Base-by-base conservation (phyloP, 345 rosid species). In the Gossypium arboreum region DNA sequence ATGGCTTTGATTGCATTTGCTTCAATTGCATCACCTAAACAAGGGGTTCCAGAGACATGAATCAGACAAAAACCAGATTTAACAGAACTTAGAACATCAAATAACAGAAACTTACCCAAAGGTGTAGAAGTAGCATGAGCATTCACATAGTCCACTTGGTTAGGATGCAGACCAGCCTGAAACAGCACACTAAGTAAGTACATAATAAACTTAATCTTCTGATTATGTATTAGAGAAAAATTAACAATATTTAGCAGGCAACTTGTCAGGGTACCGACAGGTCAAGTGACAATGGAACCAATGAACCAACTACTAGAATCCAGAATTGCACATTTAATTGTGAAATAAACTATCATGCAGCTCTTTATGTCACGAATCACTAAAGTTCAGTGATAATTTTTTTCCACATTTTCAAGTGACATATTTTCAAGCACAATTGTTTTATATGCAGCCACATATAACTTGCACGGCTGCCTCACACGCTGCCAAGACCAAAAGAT, bases 61-160 rank as follows among this genome's bases (percentile, higher is more conserved):
- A 61, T 4, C 58, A 62, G 39, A 63, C 34, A 34, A 57, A 71
- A 5, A 55, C 18, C 66, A 75, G 57, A 67, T 12, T 39, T 9
- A 45, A 59, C 54, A 24, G 12, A 27, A 76, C 27, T 18, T 13
- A 22, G 58, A 62, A 18, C 39, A 64, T 63, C 7, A 48, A 70
- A 79, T 55, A 72, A 57, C 68, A 77, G 72, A 18, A 80, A 71
- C 25, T 61, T 86, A 94, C 98, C 98, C 73, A 94, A 75, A 65
- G 92, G 91, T 18, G 99, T 95, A 25, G 98, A 95, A 45, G 97
- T 95, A 39, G 99, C 99, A 87, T 95, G 99, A 20, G 99, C 94
- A 63, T 95, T 95, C 63, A 93, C 78, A 71, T 93, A 95, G 81
- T 90, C 96, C 71, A 95, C 94, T 83, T 93, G 93, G 79, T 79